phyloP scores from a whole-genome alignment of 805 yeast genomes.

The Kockiozyma suomiensis region DNA sequence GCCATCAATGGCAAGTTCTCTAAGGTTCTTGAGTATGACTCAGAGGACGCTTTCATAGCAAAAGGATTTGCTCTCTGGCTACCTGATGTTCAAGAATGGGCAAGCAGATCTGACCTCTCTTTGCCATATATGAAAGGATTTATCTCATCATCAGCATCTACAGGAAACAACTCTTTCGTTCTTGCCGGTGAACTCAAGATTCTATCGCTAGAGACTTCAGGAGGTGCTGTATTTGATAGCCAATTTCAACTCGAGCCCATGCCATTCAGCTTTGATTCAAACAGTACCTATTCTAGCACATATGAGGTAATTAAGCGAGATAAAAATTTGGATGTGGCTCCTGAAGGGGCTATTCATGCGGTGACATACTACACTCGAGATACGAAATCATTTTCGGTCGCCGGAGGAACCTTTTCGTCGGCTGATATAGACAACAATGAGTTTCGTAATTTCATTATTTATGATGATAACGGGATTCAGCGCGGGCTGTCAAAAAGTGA shows the following conservation, averaged over 20 bases:
- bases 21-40: slow-evolving; percentile 15
- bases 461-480: slow-evolving; percentile 37
- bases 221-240: slow-evolving; percentile 12
- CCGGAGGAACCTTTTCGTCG: slow-evolving; percentile 60
- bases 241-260: slow-evolving; percentile 6
- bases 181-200: slow-evolving; percentile 22
- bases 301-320: not conserved
- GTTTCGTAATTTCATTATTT: slow-evolving; percentile 40
- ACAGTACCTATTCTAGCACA: not conserved
- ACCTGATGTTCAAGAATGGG: slow-evolving; percentile 13
- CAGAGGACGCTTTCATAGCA: slow-evolving; percentile 1
- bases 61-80: slow-evolving; percentile 37
- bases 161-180: slow-evolving; percentile 9
- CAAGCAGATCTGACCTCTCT: slow-evolving; percentile 12
- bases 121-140: slow-evolving; percentile 26
- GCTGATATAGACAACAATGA: slow-evolving; percentile 32
- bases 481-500: slow-evolving; percentile 34
- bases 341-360: slow-evolving; percentile 35
- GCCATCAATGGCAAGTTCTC: slow-evolving; percentile 38
- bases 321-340: not conserved
- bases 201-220: slow-evolving; percentile 17
- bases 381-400: slow-evolving; percentile 44
- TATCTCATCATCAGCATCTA: slow-evolving; percentile 14
- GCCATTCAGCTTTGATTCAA: slow-evolving; percentile 8
- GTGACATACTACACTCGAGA: slow-evolving; percentile 54